These are phyloP conservation scores for Dioscorea zingiberensis DNA, from an alignment of 106 monocot genomes.

Conservation along the genomic window DNA sequence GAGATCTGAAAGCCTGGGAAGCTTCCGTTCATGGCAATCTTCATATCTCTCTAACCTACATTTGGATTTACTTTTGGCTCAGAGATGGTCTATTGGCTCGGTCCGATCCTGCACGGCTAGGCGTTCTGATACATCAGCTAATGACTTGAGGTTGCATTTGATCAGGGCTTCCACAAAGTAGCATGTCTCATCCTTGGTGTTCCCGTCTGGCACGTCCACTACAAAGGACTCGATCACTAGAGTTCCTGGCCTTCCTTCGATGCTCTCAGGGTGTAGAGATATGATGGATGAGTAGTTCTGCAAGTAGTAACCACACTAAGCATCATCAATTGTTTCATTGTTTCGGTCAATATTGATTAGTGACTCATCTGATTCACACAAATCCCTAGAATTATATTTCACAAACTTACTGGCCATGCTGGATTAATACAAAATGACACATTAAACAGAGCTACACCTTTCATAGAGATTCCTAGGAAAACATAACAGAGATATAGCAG, in stretches of 20 bases:
- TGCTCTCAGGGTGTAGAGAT: constrained; percentile 45
- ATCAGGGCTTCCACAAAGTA: constrained; percentile 57
- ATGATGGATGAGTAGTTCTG: constrained; percentile 69
- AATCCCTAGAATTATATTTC: no score
- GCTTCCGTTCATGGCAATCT: neutral
- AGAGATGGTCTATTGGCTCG: constrained; percentile 1
- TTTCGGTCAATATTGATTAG: no score
- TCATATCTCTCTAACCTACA: neutral
- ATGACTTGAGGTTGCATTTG: constrained; percentile 63
- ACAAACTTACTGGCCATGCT: no score
- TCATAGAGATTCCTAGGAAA: no score
- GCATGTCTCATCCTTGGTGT: constrained; percentile 68
- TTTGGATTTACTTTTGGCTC: no score
- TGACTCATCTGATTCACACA: no score
- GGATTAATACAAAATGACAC: no score
- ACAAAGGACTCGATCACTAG: constrained; percentile 71
- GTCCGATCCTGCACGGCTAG: constrained; percentile 21
- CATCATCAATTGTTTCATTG: no score
- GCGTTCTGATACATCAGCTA: constrained; percentile 40
- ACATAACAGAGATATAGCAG: no score
- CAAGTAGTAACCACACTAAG: no score
- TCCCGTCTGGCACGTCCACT: constrained; percentile 64
- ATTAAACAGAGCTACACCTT: no score
- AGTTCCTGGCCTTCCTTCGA: constrained; percentile 50
- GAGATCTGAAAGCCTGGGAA: neutral